phyloP scores from a whole-genome alignment of 2,329 filamentous ascomycete genomes.

The Polytolypa hystricis region DNA sequence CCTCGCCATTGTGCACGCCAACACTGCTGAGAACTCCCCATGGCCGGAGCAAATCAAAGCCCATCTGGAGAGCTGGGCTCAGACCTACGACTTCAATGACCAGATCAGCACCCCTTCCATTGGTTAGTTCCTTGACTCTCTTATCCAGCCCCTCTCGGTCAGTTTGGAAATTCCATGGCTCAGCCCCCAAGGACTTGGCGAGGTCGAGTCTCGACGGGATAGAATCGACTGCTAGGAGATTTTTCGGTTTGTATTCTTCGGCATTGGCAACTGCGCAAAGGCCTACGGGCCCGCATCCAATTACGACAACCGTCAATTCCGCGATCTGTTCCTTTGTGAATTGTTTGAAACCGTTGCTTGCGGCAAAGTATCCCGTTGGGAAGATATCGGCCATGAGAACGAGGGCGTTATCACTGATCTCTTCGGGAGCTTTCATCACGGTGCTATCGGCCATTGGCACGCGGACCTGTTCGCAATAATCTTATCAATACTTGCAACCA shows the following conservation, averaged over 20 bases:
- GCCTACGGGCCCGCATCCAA: constrained; percentile 79
- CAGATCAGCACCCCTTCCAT: constrained; percentile 73
- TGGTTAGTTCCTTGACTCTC: constrained; percentile 62
- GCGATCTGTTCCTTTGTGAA: constrained; percentile 46
- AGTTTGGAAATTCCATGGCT: constrained; percentile 67
- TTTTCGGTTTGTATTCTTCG: constrained; percentile 61
- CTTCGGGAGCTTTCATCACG: constrained; percentile 59
- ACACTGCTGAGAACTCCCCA: constrained; percentile 66
- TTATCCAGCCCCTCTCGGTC: constrained; percentile 54
- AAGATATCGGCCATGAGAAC: constrained; percentile 92
- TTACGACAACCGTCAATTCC: constrained; percentile 62
- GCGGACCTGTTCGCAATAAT: constrained; percentile 40
- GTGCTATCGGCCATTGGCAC: constrained; percentile 74
- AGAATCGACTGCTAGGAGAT: constrained; percentile 69
- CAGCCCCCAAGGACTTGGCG: constrained; percentile 64
- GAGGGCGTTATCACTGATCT: constrained; percentile 61
- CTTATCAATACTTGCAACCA: neutral
- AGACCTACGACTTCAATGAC: constrained; percentile 70
- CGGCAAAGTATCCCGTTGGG: constrained; percentile 73
- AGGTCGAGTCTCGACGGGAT: constrained; percentile 63
- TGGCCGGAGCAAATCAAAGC: constrained; percentile 59
- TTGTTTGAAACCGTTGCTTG: constrained; percentile 62
- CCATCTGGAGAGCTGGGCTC: constrained; percentile 57
- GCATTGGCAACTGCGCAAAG: constrained; percentile 73
- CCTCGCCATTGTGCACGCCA: constrained; percentile 64